These are phyloP conservation scores for Cyanidiococcus yangmingshanensis DNA, from an alignment of 23 red algal genomes.

Conservation along the genomic window DNA sequence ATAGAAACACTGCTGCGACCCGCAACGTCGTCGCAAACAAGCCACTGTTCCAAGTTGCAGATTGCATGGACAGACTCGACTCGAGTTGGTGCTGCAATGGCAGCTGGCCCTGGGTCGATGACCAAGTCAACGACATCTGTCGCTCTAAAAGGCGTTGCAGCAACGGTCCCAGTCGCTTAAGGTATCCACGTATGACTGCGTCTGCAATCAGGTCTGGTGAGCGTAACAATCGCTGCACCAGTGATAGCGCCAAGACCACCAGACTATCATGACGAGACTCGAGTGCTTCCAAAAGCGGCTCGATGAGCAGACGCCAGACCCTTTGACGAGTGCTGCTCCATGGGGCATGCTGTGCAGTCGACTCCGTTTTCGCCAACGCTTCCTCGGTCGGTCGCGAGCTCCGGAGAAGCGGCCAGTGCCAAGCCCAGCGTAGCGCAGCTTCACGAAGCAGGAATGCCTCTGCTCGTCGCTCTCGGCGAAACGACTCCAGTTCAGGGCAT, in stretches of 20 bases:
- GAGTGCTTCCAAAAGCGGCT: neutral
- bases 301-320: neutral
- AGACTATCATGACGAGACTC: neutral
- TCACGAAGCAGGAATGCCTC: neutral
- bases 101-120: too few relatives aligned
- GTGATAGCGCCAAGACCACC: neutral
- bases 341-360: neutral
- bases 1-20: neutral
- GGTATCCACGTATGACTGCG: neutral
- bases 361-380: neutral
- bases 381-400: neutral
- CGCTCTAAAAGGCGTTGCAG: neutral
- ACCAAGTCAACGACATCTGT: neutral
- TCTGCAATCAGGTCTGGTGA: neutral
- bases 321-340: neutral
- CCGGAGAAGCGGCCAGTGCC: neutral
- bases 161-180: neutral
- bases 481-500: neutral
- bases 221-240: neutral
- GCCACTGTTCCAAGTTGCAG: neutral
- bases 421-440: neutral
- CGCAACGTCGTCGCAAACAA: neutral
- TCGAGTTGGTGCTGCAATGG: neutral
- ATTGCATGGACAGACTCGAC: neutral
- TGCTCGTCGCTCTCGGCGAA: neutral